Evolutionary conservation across 2,329 filamentous ascomycete genomes (phyloP).

Genomic region (Aspergillus pseudoglaucus): DNA sequence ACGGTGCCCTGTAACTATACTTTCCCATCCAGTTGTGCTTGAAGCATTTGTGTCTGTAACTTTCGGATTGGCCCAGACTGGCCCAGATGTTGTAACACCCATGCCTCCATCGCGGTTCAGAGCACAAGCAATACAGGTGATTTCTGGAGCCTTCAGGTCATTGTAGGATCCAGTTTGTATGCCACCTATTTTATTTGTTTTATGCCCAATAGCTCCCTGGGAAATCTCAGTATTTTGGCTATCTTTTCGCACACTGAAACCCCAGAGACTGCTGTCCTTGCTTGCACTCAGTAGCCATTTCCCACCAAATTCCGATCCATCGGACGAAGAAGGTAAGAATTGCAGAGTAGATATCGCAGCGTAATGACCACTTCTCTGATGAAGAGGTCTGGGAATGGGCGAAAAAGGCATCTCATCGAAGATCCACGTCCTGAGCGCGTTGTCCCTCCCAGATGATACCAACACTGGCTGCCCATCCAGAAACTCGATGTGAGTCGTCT

Average conservation of each 20-base stretch:
- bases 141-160: conserved; percentile 77
- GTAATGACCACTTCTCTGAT: conserved; percentile 81
- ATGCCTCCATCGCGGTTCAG: conserved; percentile 93
- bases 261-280: conserved; percentile 87
- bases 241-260: conserved; percentile 88
- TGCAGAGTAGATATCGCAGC: conserved; percentile 74
- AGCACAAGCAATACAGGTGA: conserved; percentile 85
- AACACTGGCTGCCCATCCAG: conserved; percentile 82
- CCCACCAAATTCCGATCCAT: conserved; percentile 78
- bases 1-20: conserved; percentile 86
- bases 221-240: conserved; percentile 91
- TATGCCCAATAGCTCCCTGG: conserved; percentile 80
- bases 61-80: conserved; percentile 76
- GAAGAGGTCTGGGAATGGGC: conserved; percentile 74
- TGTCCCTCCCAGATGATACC: conserved; percentile 84
- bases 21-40: conserved; percentile 88
- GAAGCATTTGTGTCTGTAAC: conserved; percentile 63
- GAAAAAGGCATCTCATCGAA: conserved; percentile 91
- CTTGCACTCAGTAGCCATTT: conserved; percentile 94
- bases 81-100: conserved; percentile 69
- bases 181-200: conserved; percentile 67
- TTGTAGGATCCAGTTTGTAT: conserved; percentile 16
- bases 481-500: conserved; percentile 84
- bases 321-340: conserved; percentile 82
- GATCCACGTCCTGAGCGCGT: conserved; percentile 92